Evolutionary conservation across 2,329 filamentous ascomycete species (phyloP).

Genomic region (Zymoseptoria crescenta): DNA sequence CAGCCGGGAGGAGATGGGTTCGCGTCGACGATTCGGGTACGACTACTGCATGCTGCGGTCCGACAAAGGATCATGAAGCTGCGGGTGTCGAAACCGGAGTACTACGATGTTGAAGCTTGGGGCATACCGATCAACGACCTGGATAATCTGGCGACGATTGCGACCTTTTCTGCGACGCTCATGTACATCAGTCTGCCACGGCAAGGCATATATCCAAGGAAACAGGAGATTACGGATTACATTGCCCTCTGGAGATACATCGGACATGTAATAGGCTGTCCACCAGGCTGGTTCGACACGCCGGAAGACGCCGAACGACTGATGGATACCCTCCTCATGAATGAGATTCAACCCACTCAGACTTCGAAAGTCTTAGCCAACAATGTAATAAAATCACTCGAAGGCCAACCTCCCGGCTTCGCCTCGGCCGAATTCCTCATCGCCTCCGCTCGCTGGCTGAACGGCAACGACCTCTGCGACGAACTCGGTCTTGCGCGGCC

Average conservation of each 20-base stretch:
- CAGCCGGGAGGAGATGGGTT: slow-evolving; percentile 61
- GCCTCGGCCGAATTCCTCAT: slow-evolving; percentile 59
- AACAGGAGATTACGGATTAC: slow-evolving; percentile 60
- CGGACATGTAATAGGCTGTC: slow-evolving; percentile 62
- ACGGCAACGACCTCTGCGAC: slow-evolving; percentile 56
- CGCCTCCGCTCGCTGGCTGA: slow-evolving; percentile 62
- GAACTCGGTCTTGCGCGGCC: slow-evolving; percentile 52
- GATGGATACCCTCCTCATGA: slow-evolving; percentile 60
- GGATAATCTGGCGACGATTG: slow-evolving; percentile 64
- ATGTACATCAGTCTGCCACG: slow-evolving; percentile 63
- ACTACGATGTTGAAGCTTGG: slow-evolving; percentile 52
- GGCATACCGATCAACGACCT: slow-evolving; percentile 69
- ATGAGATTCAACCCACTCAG: slow-evolving; percentile 58
- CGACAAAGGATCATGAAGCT: slow-evolving; percentile 57
- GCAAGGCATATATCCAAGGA: slow-evolving; percentile 59
- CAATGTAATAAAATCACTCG: slow-evolving; percentile 65
- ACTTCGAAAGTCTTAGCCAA: slow-evolving; percentile 60
- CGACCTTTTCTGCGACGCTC: slow-evolving; percentile 59
- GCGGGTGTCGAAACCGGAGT: slow-evolving; percentile 47
- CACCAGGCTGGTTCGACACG: slow-evolving; percentile 47
- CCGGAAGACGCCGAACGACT: slow-evolving; percentile 49
- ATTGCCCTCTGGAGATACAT: slow-evolving; percentile 70
- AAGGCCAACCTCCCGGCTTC: slow-evolving; percentile 57
- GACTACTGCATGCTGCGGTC: slow-evolving; percentile 61
- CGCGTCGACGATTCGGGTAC: slow-evolving; percentile 57